These are phyloP conservation scores for Arctium minus DNA, from an alignment of 129 eudicot genomes.

Conservation along the genomic window DNA sequence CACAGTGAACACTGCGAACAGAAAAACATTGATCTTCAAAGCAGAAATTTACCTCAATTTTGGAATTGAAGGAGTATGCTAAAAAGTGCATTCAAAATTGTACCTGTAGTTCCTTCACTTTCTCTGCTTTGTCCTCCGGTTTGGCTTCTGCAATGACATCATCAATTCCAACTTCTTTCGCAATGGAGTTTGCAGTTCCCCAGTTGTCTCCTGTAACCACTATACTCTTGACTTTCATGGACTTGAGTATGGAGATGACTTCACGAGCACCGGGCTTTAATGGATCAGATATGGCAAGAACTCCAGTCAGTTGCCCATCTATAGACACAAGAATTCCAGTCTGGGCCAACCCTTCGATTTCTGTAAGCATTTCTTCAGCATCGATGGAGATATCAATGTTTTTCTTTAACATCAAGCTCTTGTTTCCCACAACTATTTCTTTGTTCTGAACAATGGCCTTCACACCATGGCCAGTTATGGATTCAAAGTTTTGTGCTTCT, in stretches of 20 bases:
- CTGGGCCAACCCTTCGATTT: conserved; percentile 68
- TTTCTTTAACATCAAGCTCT: conserved; percentile 51
- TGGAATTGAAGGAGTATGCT: neutral
- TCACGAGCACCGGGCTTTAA: conserved; percentile 76
- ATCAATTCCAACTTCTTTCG: conserved; percentile 66
- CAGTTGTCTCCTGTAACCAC: conserved; percentile 79
- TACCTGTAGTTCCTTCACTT: conserved; percentile 81
- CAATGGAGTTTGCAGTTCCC: conserved; percentile 91
- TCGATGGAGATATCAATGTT: conserved; percentile 46
- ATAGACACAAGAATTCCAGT: conserved; percentile 78
- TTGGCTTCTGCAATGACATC: conserved; percentile 72
- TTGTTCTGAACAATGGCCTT: conserved; percentile 58
- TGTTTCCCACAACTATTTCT: conserved; percentile 68
- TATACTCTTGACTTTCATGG: conserved; percentile 61
- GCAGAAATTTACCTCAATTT: neutral
- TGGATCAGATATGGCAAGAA: conserved; percentile 75
- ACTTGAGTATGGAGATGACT: conserved; percentile 65
- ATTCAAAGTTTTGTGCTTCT: conserved; percentile 65
- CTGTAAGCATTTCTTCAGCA: conserved; percentile 59
- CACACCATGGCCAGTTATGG: conserved; percentile 95
- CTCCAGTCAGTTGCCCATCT: conserved; percentile 50
- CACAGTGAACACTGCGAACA: neutral
- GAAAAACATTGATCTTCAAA: neutral
- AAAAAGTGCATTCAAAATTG: neutral
- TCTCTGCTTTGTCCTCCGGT: conserved; percentile 75